Evolutionary conservation across 805 yeast species (phyloP).

Genomic region (Saccharomycopsis capsularis): DNA sequence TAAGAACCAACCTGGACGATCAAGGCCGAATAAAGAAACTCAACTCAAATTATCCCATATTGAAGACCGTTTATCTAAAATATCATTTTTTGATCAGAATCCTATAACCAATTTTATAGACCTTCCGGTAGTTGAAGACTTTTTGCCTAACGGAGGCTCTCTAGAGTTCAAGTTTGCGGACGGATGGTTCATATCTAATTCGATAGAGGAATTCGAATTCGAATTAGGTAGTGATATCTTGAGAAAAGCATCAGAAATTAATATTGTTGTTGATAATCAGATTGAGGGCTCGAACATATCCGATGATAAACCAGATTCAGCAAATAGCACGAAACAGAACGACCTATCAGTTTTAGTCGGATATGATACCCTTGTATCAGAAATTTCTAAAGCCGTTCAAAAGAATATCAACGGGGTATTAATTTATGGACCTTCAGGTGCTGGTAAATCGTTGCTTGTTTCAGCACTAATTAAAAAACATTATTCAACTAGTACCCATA

Average conservation of each 20-base stretch:
- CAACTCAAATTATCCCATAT: not conserved
- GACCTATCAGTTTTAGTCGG: slow-evolving; percentile 38
- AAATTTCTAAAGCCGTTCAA: slow-evolving; percentile 35
- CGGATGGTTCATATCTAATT: slow-evolving; percentile 40
- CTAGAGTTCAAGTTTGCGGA: slow-evolving; percentile 42
- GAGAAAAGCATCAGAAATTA: slow-evolving; percentile 33
- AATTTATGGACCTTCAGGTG: slow-evolving; percentile 68
- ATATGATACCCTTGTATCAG: slow-evolving; percentile 38
- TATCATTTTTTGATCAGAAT: slow-evolving; percentile 22
- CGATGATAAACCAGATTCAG: not conserved
- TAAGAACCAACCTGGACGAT: too few relatives aligned
- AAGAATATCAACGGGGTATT: slow-evolving; percentile 49
- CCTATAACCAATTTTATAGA: slow-evolving; percentile 46
- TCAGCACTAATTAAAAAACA: slow-evolving; percentile 36
- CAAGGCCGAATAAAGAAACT: not conserved
- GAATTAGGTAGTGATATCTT: slow-evolving; percentile 47
- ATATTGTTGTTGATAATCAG: not conserved
- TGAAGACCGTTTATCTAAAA: not conserved
- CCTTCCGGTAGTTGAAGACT: slow-evolving; percentile 39
- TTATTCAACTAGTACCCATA: slow-evolving; percentile 34
- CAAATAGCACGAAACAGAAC: slow-evolving; percentile 29
- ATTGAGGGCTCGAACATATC: slow-evolving; percentile 10
- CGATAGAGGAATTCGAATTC: slow-evolving; percentile 32
- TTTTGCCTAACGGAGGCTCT: slow-evolving; percentile 54
- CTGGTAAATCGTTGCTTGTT: slow-evolving; percentile 66